These are phyloP conservation scores for Exophiala sideris DNA, from an alignment of 2,329 filamentous ascomycete genomes.

Conservation along the genomic window DNA sequence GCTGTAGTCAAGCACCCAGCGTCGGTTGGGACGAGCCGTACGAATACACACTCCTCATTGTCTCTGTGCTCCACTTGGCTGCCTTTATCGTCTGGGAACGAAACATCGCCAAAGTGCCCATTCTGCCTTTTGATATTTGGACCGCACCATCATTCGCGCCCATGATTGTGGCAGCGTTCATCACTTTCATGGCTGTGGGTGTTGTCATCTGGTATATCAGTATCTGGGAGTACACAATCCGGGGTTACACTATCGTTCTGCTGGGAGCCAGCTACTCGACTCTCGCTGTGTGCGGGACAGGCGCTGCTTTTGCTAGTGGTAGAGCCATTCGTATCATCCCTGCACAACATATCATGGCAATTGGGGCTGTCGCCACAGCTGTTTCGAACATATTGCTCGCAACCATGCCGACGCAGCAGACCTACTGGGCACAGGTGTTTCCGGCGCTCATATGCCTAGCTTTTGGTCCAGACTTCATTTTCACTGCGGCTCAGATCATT, in stretches of 20 bases:
- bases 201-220: slow-evolving; percentile 49
- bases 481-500: slow-evolving; percentile 52
- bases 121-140: slow-evolving; percentile 48
- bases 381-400: slow-evolving; percentile 38
- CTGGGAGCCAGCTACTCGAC: slow-evolving; percentile 42
- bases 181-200: slow-evolving; percentile 49
- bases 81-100: slow-evolving; percentile 43
- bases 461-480: slow-evolving; percentile 50
- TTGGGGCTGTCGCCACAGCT: slow-evolving; percentile 38
- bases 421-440: slow-evolving; percentile 45
- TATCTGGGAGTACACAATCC: slow-evolving; percentile 45
- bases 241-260: slow-evolving; percentile 41
- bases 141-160: slow-evolving; percentile 44
- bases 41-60: slow-evolving; percentile 39
- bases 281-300: slow-evolving; percentile 39
- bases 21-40: slow-evolving; percentile 46
- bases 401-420: slow-evolving; percentile 46
- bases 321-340: slow-evolving; percentile 48
- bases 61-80: slow-evolving; percentile 36
- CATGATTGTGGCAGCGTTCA: slow-evolving; percentile 43
- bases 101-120: slow-evolving; percentile 38
- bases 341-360: slow-evolving; percentile 48
- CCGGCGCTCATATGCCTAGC: slow-evolving; percentile 36
- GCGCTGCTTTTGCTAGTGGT: slow-evolving; percentile 40
- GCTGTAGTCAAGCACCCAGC: slow-evolving; percentile 41